Conservation (phyloP, 1,139 yeast genomes). For the Lodderomyces elongisporus region DNA sequence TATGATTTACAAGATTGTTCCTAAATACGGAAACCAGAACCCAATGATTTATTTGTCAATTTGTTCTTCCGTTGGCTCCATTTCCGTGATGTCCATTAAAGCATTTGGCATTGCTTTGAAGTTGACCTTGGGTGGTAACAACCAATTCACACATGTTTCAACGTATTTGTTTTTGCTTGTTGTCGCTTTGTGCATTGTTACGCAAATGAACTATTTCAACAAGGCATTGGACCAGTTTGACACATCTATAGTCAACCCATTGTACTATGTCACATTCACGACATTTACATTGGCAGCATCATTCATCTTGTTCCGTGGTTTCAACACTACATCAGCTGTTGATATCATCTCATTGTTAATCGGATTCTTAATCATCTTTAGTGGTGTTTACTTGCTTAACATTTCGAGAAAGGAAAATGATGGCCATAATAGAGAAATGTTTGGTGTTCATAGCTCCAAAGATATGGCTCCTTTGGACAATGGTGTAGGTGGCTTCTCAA, state of each 20-base stretch:
- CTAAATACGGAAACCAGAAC: conserved; percentile 71
- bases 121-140: conserved; percentile 80
- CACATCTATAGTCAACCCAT: conserved; percentile 86
- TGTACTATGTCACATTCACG: conserved; percentile 87
- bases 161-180: conserved; percentile 78
- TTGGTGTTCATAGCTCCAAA: conserved; percentile 54
- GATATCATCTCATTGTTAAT: conserved; percentile 80
- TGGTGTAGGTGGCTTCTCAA: conserved; percentile 71
- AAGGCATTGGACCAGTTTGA: conserved; percentile 92
- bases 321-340: conserved; percentile 77
- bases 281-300: conserved; percentile 85
- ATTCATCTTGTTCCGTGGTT: conserved; percentile 80
- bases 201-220: conserved; percentile 92
- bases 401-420: conserved; percentile 66
- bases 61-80: conserved; percentile 87
- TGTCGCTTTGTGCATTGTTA: conserved; percentile 75
- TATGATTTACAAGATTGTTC: conserved; percentile 82
- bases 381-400: conserved; percentile 82
- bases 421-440: conserved; percentile 46
- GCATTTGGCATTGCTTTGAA: conserved; percentile 92
- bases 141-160: conserved; percentile 80
- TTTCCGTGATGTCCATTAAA: conserved; percentile 87
- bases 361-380: conserved; percentile 82
- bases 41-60: conserved; percentile 90
- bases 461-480: conserved; percentile 73